Base-by-base conservation (phyloP, 1,139 yeast species). In the Blastobotrys aristatus region DNA sequence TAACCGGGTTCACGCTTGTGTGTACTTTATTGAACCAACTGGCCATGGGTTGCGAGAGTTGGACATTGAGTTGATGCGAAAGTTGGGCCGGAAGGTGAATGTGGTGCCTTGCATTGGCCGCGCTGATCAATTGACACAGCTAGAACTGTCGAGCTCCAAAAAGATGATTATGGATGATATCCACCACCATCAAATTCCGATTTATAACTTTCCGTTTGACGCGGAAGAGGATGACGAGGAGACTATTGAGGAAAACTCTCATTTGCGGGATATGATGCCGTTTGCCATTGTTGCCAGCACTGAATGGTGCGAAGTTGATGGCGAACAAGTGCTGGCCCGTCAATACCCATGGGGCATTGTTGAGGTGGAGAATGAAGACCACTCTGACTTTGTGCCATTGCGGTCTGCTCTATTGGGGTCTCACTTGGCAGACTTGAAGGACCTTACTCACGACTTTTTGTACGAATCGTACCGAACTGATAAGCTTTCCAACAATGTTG, bases 381-480 rank as follows among this genome's bases (percentile, higher is more conserved):
- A 82, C 58, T 81, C 90, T 49, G 97, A 90, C 63, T 87, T 88
- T 63, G 74, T 81, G 21, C 73, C 84, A 20, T 73, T 90, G 59
- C 82, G 87, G 62, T 81, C 87, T 48, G 87, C 90, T 2, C 68
- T 90, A 43, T 75, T 90, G 57, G 89, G 92, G 43, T 79, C 95
- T 5, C 97, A 90, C 64, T 73, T 89, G 61, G 86, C 83, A 62
- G 97, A 90, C 64, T 76, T 90, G 68, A 89, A 88, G 69, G 96
- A 89, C 61, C 80, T 82, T 62, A 90, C 97, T 27, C 96, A 88
- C 63, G 96, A 89, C 65, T 82, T 87, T 61, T 71, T 89, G 55
- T 90, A 90, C 65, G 97, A 90, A 66, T 82, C 83, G 51, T 90
- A 89, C 67, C 82, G 97, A 74, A 86, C 97, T 3, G 95, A 85